Conservation (phyloP, 352 stramenopile species). For the Globisporangium nagaii region DNA sequence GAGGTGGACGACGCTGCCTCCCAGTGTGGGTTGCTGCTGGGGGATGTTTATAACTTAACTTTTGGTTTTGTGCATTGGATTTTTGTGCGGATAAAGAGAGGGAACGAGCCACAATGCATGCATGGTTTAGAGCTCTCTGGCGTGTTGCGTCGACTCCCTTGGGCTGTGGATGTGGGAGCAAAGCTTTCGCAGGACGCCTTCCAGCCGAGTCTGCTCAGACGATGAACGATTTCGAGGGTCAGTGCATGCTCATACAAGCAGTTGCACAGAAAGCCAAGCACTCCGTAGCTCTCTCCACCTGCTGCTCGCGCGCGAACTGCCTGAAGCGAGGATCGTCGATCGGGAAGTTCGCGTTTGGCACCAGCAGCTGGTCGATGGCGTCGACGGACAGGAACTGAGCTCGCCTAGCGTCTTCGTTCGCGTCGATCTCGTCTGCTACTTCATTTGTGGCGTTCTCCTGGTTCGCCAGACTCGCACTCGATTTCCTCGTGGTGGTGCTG, state of each 20-base stretch:
- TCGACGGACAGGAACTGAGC: slow-evolving; percentile 21
- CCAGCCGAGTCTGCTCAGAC: slow-evolving; percentile 6
- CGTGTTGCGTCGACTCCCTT: neutral
- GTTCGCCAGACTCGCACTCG: neutral
- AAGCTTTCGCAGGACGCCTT: slow-evolving; percentile 2
- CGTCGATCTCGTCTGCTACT: neutral
- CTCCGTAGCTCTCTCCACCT: neutral
- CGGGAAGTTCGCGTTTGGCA: slow-evolving; percentile 25
- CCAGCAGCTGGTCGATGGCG: slow-evolving; percentile 21
- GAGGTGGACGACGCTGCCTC: neutral
- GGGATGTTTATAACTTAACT: neutral
- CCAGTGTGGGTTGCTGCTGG: neutral
- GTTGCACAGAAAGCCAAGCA: neutral
- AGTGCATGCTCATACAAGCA: too few relatives aligned
- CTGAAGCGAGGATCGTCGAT: slow-evolving; percentile 15
- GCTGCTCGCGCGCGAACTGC: slow-evolving; percentile 24
- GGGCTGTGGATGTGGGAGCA: neutral
- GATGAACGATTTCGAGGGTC: too few relatives aligned
- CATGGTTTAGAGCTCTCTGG: neutral
- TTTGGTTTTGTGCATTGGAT: neutral
- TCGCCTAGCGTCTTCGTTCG: neutral
- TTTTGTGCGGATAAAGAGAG: neutral
- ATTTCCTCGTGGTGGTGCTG: neutral
- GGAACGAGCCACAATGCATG: neutral
- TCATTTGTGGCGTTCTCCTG: neutral